Evolutionary conservation across 73 alveolate genomes (phyloP).

Genomic region (Symbiodinium pilosum): DNA sequence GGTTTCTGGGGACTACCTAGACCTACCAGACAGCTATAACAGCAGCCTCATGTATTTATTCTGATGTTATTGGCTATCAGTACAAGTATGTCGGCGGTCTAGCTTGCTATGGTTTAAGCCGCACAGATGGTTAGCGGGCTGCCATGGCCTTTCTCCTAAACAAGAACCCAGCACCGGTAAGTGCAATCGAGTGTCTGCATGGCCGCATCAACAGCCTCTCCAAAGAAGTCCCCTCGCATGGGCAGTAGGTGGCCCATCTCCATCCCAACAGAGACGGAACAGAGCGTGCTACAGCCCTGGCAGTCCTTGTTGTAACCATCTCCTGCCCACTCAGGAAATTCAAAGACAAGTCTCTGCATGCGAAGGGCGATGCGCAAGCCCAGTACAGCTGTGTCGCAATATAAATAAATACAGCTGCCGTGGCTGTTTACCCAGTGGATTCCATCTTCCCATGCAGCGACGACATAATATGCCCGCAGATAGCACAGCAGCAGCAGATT

Average conservation of each 20-base stretch:
- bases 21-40: too few species aligned
- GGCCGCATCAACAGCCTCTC: conserved; percentile 17
- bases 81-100: too few species aligned
- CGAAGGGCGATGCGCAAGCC: conserved; percentile 26
- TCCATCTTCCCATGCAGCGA: conserved; percentile 18
- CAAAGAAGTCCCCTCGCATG: conserved; percentile 16
- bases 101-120: too few species aligned
- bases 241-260: conserved; percentile 4
- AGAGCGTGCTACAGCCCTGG: background rate
- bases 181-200: background rate
- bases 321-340: conserved; percentile 1
- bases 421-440: conserved; percentile 22
- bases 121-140: too few species aligned
- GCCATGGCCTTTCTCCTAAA: background rate
- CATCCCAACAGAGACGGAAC: background rate
- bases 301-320: background rate
- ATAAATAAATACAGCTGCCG: background rate
- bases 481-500: conserved; percentile 1
- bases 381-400: conserved; percentile 12
- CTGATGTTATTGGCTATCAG: background rate
- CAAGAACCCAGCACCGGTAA: too few species aligned
- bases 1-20: too few species aligned
- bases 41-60: too few species aligned
- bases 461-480: conserved; percentile 11
- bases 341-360: conserved; percentile 22